A percentile compares a stretch with the other conserved stretches of the same genome.
These are phyloP conservation scores for Parafenestella ontariensis DNA, from an alignment of 2,329 filamentous ascomycete genomes.

Conservation along the genomic window DNA sequence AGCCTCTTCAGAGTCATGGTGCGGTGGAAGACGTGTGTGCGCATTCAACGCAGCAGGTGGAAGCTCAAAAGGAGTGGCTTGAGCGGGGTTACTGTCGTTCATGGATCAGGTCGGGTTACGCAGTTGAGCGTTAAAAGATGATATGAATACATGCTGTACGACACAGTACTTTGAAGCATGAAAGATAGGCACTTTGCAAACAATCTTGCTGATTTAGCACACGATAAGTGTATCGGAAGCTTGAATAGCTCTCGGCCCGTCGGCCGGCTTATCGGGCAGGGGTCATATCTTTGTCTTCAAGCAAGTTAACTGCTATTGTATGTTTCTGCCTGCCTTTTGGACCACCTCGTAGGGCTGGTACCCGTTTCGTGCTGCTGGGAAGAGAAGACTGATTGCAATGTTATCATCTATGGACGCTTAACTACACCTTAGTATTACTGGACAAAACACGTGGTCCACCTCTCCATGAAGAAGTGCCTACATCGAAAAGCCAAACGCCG, in stretches of 20 bases:
- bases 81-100: constrained; percentile 13
- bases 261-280: constrained; percentile 10
- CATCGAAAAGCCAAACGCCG: no score
- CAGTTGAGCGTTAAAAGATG: background rate
- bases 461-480: no score
- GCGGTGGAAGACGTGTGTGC: constrained; percentile 9
- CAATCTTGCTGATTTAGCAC: background rate
- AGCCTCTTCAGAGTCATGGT: constrained; percentile 29
- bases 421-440: no score
- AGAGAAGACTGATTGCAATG: no score
- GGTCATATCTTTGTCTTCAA: no score
- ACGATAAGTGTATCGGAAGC: constrained; percentile 1
- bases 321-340: no score
- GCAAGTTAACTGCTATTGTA: no score
- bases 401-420: no score
- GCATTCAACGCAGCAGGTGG: constrained; percentile 19
- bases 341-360: no score
- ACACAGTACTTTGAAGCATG: background rate
- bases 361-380: no score
- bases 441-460: no score
- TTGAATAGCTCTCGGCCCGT: constrained; percentile 10
- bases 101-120: constrained; percentile 3
- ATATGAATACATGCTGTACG: background rate
- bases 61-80: constrained; percentile 12
- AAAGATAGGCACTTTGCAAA: background rate